A percentile compares a stretch with the other conserved stretches of the same genome.
These are phyloP conservation scores for Plasmodium vinckei DNA, from an alignment of 169 alveolate species.

Conservation along the genomic window DNA sequence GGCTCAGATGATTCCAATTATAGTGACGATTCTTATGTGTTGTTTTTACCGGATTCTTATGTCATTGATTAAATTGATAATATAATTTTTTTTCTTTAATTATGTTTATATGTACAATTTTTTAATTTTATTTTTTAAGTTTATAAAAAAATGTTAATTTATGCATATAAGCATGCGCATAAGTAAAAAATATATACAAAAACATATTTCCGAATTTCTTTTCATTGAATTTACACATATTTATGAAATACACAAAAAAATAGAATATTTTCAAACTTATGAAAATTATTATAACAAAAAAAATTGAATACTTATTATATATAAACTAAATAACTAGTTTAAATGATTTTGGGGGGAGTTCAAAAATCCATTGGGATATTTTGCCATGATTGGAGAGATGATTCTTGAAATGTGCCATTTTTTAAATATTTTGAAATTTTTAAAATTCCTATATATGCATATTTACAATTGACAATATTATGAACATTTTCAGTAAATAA, in stretches of 20 bases:
- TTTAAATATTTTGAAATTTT: constrained; percentile 45
- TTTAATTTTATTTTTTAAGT: background rate
- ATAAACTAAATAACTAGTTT: no score
- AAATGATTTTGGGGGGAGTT: background rate
- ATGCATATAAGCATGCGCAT: background rate
- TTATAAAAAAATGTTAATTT: no score
- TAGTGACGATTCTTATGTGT: constrained; percentile 50
- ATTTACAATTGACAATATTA: constrained; percentile 67
- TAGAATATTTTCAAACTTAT: no score
- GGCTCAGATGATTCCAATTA: constrained; percentile 16
- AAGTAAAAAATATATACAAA: background rate
- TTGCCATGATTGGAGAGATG: constrained; percentile 53
- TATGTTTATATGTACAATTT: background rate
- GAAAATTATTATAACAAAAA: no score
- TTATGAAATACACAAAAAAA: no score
- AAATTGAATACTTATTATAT: no score
- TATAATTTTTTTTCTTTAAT: background rate
- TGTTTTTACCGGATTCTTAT: constrained; percentile 67
- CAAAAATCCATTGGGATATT: constrained; percentile 44
- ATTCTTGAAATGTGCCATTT: constrained; percentile 45
- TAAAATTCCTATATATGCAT: constrained; percentile 65
- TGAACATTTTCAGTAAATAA: constrained; percentile 49
- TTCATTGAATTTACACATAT: no score
- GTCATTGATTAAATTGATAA: constrained; percentile 32
- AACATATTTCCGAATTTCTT: background rate